These are phyloP conservation scores for Pyrenophora teres DNA, from an alignment of 2,329 filamentous ascomycete genomes.

Conservation along the genomic window DNA sequence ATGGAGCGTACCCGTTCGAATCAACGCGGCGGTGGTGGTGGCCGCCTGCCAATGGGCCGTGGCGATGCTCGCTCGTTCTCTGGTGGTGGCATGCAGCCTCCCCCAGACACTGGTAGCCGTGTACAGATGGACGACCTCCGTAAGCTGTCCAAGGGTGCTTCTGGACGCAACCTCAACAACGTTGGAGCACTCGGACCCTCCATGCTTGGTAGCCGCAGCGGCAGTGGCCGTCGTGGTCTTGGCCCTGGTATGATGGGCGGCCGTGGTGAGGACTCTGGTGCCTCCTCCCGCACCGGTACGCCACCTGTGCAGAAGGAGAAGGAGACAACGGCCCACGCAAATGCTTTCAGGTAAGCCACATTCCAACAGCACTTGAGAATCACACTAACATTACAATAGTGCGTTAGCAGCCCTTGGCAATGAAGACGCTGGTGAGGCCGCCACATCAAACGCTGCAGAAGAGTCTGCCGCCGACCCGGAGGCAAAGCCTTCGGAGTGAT, in stretches of 20 bases:
- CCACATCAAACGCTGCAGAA: constrained; percentile 67
- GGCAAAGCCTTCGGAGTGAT: constrained; percentile 46
- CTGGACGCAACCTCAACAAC: constrained; percentile 62
- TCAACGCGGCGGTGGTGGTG: constrained; percentile 70
- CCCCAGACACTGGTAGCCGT: constrained; percentile 74
- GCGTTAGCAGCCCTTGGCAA: constrained; percentile 60
- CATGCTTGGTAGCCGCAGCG: constrained; percentile 85
- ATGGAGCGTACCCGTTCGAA: constrained; percentile 61
- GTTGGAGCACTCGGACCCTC: constrained; percentile 73
- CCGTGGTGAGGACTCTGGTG: constrained; percentile 81
- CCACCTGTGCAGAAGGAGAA: constrained; percentile 70
- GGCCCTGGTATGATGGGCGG: constrained; percentile 72
- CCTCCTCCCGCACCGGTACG: constrained; percentile 87
- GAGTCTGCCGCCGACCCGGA: constrained; percentile 29
- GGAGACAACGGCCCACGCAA: constrained; percentile 71
- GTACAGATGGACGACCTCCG: constrained; percentile 91
- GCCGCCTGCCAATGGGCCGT: constrained; percentile 75
- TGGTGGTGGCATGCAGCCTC: constrained; percentile 69
- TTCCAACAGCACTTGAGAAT: background rate
- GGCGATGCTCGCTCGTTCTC: constrained; percentile 88
- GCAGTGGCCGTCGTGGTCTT: constrained; percentile 79
- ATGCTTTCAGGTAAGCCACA: constrained; percentile 85
- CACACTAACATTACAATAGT: constrained; percentile 45
- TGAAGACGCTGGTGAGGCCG: constrained; percentile 60
- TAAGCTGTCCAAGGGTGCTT: constrained; percentile 69